Percentiles rank a stretch among this genome's conserved stretches.
phyloP scores from a whole-genome alignment of 1,284 basidiomycete genomes.

The Heterobasidion occidentale region DNA sequence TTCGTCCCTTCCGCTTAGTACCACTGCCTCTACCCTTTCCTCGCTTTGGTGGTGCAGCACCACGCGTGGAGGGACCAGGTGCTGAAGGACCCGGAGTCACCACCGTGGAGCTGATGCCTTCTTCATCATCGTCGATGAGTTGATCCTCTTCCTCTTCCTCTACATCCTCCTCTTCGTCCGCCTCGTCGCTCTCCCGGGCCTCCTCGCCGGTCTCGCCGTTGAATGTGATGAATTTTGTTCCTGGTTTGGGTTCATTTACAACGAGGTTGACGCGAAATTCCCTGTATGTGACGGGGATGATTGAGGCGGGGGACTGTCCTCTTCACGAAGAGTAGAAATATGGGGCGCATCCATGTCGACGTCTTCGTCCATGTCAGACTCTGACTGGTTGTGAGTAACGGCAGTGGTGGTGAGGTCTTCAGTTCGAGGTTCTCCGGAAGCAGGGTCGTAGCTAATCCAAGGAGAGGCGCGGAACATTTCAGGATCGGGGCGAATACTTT shows the following conservation, averaged over 20 bases:
- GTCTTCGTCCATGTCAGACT: constrained; percentile 20
- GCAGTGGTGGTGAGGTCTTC: constrained; percentile 7
- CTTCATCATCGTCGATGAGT: constrained; percentile 65
- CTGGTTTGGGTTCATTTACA: constrained; percentile 33
- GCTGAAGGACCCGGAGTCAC: constrained; percentile 14
- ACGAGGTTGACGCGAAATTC: constrained; percentile 44
- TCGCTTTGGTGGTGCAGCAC: constrained; percentile 4
- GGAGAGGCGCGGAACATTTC: constrained; percentile 24
- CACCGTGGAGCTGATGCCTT: constrained; percentile 22
- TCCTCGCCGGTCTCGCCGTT: constrained; percentile 19
- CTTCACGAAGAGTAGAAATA: constrained; percentile 68
- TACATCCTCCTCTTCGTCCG: constrained; percentile 46
- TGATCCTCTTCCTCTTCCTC: constrained; percentile 60
- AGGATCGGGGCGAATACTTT: constrained; percentile 1
- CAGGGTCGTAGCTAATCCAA: constrained; percentile 23
- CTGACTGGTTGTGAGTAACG: constrained; percentile 8
- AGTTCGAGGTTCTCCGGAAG: constrained; percentile 5
- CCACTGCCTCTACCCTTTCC: constrained; percentile 5
- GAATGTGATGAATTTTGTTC: constrained; percentile 23
- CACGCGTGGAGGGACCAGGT: constrained; percentile 5
- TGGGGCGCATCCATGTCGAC: constrained; percentile 70
- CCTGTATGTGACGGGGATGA: constrained; percentile 25
- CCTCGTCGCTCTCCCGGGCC: constrained; percentile 21
- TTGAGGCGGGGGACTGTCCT: constrained; percentile 55
- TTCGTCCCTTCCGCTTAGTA: constrained; percentile 1